Evolutionary conservation across 441 rosid species (phyloP), one percentile per base, ranked within the genome.

Genomic region (Brassica balearica): DNA sequence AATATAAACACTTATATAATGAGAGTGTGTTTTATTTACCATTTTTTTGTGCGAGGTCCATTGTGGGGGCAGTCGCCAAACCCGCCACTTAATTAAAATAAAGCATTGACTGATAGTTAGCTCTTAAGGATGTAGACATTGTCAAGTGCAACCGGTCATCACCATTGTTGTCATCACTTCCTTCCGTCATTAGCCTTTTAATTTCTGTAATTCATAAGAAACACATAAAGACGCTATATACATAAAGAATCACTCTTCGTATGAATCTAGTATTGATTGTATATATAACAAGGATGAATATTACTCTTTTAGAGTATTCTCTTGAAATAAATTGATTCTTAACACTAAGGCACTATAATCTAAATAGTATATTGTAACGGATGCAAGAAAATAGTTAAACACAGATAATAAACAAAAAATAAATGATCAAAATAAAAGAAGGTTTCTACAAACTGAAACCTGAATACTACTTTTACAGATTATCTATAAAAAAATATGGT

Each of bases 1-100:
- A 55, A 55, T 55, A 55, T 53, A 14, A 48, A 14, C 58, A 6
- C 15, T 15, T 15, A 15, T 53, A 53, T 53, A 53, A 14, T 15
- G 59, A 14, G 20, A 53, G 20, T 53, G 15, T 55, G 60, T 55
- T 55, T 55, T 55, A 1, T 55, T 55, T 55, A 55, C 22, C 60
- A 55, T 15, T 55, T 55, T 55, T 15, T 15, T 55, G 22, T 48
- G 55, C 22, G 10, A 53, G 60, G 60, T 55, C 60, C 10, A 55
- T 15, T 22, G 60, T 55, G 60, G 60, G 60, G 60, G 60, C 60
- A 55, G 4, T 3, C 60, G 60, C 2, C 60, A 55, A 55, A 55
- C 60, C 60, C 4, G 60, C 4, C 60, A 55, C 10, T 10, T 55
- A 55, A 55, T 55, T 53, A 53, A 6, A 55, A 55, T 55, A 55